Base-by-base conservation (phyloP, 192 early-diverging fungal species). In the Obelidium mucronatum region DNA sequence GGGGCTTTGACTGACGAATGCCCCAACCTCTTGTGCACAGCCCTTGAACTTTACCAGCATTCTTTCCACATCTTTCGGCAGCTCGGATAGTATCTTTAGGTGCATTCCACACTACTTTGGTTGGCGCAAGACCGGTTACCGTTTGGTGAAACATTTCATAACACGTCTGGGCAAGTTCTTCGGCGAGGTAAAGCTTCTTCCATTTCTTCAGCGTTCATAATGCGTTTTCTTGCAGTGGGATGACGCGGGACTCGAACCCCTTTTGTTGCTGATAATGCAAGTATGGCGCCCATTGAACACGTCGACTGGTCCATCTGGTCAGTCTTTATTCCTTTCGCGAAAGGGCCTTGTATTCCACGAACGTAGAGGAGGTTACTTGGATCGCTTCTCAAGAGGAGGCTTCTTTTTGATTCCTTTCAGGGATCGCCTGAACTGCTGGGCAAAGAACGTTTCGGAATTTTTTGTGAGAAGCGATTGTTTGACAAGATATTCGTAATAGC, bases 291-390 rank as follows among this genome's bases (percentile, higher is more conserved):
- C 28, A 93, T 82, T 81, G 95, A 96, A 80, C 97, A 97, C 1
- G 94, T 93, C 22, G 96, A 84, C 65, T 97, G 96, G 80, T 97
- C 93, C 94, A 97, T 96, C 72, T 92, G 92, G 51, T 55, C 34
- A 15, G 8, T 5, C 36, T 65, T 65, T 4, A 15, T n/a, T 33
- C 22, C 35, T 65, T 65, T 65, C 11, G 4, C 34, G 13, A 34
- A 24, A 6, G 22, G 30, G 8, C 35, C 22, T 11, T 34, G 73
- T 1, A 54, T 42, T 69, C 93, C 93, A 26, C 90, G 90, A 11
- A 92, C 75, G 78, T 83, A 94, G 26, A 90, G 76, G 13, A 88
- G 77, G 22, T 87, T 67, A 44, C 84, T 86, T n/a, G 92, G 91
- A 19, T 76, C 65, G 3, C 86, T 65, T n/a, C 63, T 26, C 37